A percentile compares a stretch with the other conserved stretches of the same genome.
phyloP scores from a whole-genome alignment of 805 yeast species.

The Brettanomyces nanus region DNA sequence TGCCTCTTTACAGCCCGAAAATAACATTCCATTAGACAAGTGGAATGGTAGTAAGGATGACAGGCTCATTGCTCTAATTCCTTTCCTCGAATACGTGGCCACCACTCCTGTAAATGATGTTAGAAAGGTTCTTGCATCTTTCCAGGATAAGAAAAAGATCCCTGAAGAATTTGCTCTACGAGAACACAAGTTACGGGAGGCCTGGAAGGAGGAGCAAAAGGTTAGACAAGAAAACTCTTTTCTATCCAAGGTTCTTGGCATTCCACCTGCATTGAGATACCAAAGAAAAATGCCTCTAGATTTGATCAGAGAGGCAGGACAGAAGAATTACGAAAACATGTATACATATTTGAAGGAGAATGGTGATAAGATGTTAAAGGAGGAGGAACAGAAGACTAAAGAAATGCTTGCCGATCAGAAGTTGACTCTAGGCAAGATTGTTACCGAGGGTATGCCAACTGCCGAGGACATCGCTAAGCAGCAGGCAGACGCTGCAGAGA shows the following conservation, averaged over 20 bases:
- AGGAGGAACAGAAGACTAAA: constrained; percentile 73
- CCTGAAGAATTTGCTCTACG: constrained; percentile 76
- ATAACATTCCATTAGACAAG: constrained; percentile 74
- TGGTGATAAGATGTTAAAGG: constrained; percentile 64
- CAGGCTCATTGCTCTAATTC: constrained; percentile 69
- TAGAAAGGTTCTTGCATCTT: constrained; percentile 76
- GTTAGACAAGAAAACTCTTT: constrained; percentile 15
- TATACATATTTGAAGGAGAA: constrained; percentile 51
- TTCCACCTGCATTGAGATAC: constrained; percentile 31
- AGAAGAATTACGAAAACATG: constrained; percentile 77
- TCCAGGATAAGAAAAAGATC: constrained; percentile 54
- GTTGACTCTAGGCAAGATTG: constrained; percentile 74
- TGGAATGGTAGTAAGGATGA: constrained; percentile 90
- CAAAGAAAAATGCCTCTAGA: constrained; percentile 80
- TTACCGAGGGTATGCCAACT: constrained; percentile 74
- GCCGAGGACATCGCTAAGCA: constrained; percentile 52
- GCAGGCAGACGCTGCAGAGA: constrained; percentile 18
- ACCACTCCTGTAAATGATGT: constrained; percentile 80
- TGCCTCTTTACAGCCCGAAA: constrained; percentile 81
- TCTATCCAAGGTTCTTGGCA: constrained; percentile 44
- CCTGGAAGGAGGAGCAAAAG: constrained; percentile 52
- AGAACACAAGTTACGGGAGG: constrained; percentile 65
- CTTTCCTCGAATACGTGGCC: constrained; percentile 90
- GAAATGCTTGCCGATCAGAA: constrained; percentile 78
- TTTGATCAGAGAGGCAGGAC: constrained; percentile 84